Evolutionary conservation across 176 grass and related monocot species (phyloP), one percentile per base, ranked within the genome.

Genomic region (Musa troglodytarum): DNA sequence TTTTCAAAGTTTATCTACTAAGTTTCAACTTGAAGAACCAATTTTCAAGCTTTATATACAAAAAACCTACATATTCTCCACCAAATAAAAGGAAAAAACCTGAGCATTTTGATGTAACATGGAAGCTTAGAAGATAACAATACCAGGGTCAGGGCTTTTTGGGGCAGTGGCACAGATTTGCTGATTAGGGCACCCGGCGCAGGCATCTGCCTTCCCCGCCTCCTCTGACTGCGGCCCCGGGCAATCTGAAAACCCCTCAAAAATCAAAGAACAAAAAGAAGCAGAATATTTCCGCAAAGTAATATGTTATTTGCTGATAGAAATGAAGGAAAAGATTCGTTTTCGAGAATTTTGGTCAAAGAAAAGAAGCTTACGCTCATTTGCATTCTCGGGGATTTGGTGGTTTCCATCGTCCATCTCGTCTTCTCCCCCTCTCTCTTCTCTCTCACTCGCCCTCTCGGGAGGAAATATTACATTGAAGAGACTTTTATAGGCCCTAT

Each of bases 131-230:
- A 52, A 21, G 1, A 21, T 11, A 23, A 52, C 16, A 14, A 71
- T 89, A 96, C 92, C 92, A 49, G 92, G 92, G 51, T 96, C 89
- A 1, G 92, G 88, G 72, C 89, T 86, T 83, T 92, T 96, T 34
- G 92, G 92, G 54, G 89, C 89, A 4, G 86, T 89, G 54, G 89
- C 86, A 54, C 89, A 96, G 59, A 96, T 87, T 81, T 96, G 86
- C 72, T 96, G 89, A 80, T 92, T 96, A 23, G 92, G 89, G 57
- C 92, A 96, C 61, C 89, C 86, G 8, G 86, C 92, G 71, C 92
- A 96, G 58, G 81, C 56, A 16, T 96, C 86, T 2, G 82, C 78
- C 84, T 96, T 93, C 79, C 94, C 94, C 49, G 90, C 94, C 8
- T 77, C 82, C 72, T 93, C 94, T 19, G 94, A 91, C 76, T 93